Base-by-base conservation (phyloP, 805 yeast species). In the Cyberlindnera euphorbiiphila region DNA sequence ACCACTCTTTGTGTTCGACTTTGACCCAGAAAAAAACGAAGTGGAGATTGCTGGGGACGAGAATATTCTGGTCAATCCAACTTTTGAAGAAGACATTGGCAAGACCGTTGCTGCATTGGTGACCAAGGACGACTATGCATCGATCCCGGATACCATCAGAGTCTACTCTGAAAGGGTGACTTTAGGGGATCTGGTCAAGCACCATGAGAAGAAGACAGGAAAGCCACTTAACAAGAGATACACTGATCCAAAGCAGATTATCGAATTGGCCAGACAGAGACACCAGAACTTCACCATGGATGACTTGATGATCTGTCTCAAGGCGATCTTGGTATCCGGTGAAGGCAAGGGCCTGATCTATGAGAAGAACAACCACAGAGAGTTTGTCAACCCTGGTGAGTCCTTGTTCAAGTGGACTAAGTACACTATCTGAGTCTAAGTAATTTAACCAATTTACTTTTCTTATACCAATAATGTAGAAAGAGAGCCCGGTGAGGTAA, bases 311-410 rank as follows among this genome's bases (percentile, higher is more conserved):
- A 57, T 46, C 46, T 69, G 67, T 50, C 56, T 73, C 42, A 52
- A 57, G 36, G 51, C 53, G 9, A 31, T 61, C 13, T 28, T 51
- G 32, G 59, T 69, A n/a, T 61, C 56, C 39, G 77, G 75, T 34
- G 54, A 45, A 12, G 75, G 64, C 25, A 50, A 61, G 26, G 77
- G 76, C 39, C 39, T 55, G 12, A 45, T 52, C 13, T 60, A 52
- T 38, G 42, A 49, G 9, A 36, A 36, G 11, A 35, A 49, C 2
- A 61, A 60, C 37, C 64, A 68, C 28, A 58, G 62, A 34, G 76
- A 72, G 49, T 43, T 67, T 18, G 56, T 72, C 40, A 72, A 72
- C 52, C 76, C 76, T 4, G 57, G 54, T 23, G 71, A 69, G 51
- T 53, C 62, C 2, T 39, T 63, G 26, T 71, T 68, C 65, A 68